Evolutionary conservation across 2,329 filamentous ascomycete species (phyloP).

Genomic region (Aspergillus sp.): DNA sequence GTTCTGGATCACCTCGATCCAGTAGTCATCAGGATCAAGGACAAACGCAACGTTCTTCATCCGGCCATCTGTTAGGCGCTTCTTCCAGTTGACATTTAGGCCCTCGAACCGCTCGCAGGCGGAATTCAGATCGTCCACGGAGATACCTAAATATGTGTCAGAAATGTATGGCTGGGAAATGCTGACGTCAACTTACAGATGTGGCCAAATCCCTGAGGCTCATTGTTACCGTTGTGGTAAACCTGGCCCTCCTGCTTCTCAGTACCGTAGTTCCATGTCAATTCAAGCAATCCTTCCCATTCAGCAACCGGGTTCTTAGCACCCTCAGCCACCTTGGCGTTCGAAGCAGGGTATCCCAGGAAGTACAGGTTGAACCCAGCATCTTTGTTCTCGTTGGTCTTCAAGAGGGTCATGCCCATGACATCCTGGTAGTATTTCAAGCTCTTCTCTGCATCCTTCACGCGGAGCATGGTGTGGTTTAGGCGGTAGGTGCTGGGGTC

Average conservation of each 20-base stretch:
- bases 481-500: conserved; percentile 72
- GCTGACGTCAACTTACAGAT: conserved; percentile 62
- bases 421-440: conserved; percentile 81
- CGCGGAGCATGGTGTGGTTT: conserved; percentile 75
- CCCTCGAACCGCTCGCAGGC: conserved; percentile 85
- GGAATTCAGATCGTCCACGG: conserved; percentile 83
- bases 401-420: conserved; percentile 82
- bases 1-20: conserved; percentile 76
- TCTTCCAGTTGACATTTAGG: conserved; percentile 85
- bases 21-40: conserved; percentile 84
- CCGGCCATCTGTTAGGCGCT: conserved; percentile 81
- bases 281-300: conserved; percentile 81
- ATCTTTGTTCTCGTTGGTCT: conserved; percentile 67
- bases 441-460: conserved; percentile 76
- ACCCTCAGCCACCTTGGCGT: conserved; percentile 52
- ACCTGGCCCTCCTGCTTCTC: conserved; percentile 79
- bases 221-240: conserved; percentile 89
- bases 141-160: conserved; percentile 54
- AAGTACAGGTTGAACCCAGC: conserved; percentile 90
- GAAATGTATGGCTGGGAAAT: not conserved
- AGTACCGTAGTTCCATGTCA: conserved; percentile 76
- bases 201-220: conserved; percentile 93
- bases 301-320: conserved; percentile 60
- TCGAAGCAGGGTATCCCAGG: conserved; percentile 70
- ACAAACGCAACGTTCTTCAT: conserved; percentile 96